phyloP scores from a whole-genome alignment of 2,329 filamentous ascomycete genomes.

The Colletotrichum echinochloae region DNA sequence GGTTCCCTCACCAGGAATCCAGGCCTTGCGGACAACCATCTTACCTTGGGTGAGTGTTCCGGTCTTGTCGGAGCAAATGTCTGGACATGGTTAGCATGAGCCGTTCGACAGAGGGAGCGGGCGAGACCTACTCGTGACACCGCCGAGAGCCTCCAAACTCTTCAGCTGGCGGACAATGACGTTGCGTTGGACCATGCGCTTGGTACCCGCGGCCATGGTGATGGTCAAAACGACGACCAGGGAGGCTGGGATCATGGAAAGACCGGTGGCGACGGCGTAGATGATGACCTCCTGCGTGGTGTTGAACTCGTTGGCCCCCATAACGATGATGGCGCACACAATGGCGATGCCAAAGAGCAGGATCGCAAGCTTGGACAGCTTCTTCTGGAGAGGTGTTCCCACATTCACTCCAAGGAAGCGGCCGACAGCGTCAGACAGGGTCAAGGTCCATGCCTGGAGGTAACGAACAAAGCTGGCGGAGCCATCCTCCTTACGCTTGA shows the following conservation, averaged over 20 bases:
- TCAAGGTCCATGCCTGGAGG: conserved; percentile 53
- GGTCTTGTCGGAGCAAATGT: conserved; percentile 70
- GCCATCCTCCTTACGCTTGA: conserved; percentile 59
- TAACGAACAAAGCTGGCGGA: conserved; percentile 48
- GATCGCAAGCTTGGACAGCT: conserved; percentile 76
- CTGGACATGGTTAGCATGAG: conserved; percentile 41
- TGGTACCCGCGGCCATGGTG: conserved; percentile 68
- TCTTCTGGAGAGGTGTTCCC: conserved; percentile 77
- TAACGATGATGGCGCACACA: conserved; percentile 59
- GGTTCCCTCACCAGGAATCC: conserved; percentile 61
- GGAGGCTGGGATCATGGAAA: conserved; percentile 64
- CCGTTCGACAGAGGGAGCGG: not conserved
- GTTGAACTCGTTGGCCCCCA: conserved; percentile 56
- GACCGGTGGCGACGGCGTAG: conserved; percentile 59
- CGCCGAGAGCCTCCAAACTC: conserved; percentile 65
- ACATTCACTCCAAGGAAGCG: conserved; percentile 63
- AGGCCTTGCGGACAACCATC: conserved; percentile 66
- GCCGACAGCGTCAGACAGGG: conserved; percentile 51
- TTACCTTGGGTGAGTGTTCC: conserved; percentile 66
- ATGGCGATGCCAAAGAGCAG: conserved; percentile 72
- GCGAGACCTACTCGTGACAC: conserved; percentile 53
- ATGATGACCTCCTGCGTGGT: conserved; percentile 55
- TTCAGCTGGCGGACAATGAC: conserved; percentile 66
- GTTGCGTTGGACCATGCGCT: conserved; percentile 64
- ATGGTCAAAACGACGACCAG: conserved; percentile 67